Evolutionary conservation across 2,329 filamentous ascomycete genomes (phyloP), one percentile per base, ranked within the genome.

Genomic region (Aspergillus luchuensis): DNA sequence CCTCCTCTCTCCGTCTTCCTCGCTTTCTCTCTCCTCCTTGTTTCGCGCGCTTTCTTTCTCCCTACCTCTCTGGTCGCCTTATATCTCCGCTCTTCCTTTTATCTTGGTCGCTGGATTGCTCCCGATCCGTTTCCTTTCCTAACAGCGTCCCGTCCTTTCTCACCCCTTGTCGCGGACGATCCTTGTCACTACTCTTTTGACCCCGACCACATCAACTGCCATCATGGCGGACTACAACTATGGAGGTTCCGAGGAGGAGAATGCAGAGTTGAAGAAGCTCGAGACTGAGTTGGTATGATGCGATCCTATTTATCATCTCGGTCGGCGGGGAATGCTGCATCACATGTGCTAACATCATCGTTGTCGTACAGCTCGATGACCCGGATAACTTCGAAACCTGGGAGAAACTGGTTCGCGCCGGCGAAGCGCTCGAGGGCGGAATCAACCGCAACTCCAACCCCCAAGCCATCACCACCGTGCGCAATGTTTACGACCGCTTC

Each of bases 391-490:
- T 97, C 72, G 94, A 97, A 70, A 85, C 86, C 63, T 99, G 95
- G 95, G 94, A 98, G 78, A 94, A 92, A 76, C 86, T 98, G 59
- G 88, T 97, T 67, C 88, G 88, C 69, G 88, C 89, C 53, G 91
- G 89, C 67, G 92, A 97, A 76, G 83, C 84, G 54, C 88, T 97
- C 65, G 95, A 99, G 73, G 94, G 93, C 63, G 95, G 94, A 59
- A 85, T 99, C 64, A 97, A 96, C 75, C 90, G 95, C 69, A 99
- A 99, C 79, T 98, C 95, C 45, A 97, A 91, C 74, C 93, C 95
- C 0, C 91, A 96, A 72, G 91, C 95, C 28, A 92, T 99, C 69
- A 89, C 92, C 19, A 89, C 92, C 10, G 89, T 92, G 58, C 90
- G 95, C 77, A 88, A 91, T 76, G 87, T 91, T 64, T 98, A 96